Evolutionary conservation across 306 rosid species (phyloP).

Genomic region (Mucuna pruriens): DNA sequence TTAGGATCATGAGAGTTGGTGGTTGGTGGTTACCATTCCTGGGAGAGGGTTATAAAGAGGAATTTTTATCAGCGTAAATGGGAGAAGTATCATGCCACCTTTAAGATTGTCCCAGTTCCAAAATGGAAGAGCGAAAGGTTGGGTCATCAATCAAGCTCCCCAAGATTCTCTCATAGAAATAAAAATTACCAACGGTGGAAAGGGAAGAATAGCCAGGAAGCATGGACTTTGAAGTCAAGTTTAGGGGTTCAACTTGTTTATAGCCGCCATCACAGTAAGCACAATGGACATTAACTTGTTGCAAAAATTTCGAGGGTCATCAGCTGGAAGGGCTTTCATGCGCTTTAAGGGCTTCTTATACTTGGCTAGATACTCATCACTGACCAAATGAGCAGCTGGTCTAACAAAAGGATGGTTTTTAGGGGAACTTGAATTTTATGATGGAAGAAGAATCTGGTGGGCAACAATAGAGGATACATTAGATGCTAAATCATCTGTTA

Average conservation of each 20-base stretch:
- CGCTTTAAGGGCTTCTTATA: slow-evolving; percentile 48
- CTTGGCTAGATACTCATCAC: too few relatives aligned
- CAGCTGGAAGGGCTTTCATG: slow-evolving; percentile 61
- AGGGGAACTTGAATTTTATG: too few relatives aligned
- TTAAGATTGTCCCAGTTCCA: slow-evolving; percentile 74
- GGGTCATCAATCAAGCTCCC: slow-evolving; percentile 62
- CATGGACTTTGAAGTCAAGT: slow-evolving; percentile 58
- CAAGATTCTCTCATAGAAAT: slow-evolving; percentile 63
- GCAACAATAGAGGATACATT: too few relatives aligned
- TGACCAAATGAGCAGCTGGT: slow-evolving; percentile 64
- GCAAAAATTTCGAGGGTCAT: slow-evolving; percentile 69
- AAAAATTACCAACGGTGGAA: slow-evolving; percentile 68
- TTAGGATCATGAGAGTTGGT: slow-evolving; percentile 43
- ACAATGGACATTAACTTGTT: slow-evolving; percentile 65
- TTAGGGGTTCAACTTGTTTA: slow-evolving; percentile 52
- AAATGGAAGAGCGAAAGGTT: slow-evolving; percentile 53
- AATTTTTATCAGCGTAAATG: slow-evolving; percentile 41
- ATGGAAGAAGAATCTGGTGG: too few relatives aligned
- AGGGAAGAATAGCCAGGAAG: slow-evolving; percentile 70
- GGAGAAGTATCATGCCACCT: slow-evolving; percentile 56
- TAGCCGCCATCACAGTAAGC: slow-evolving; percentile 64
- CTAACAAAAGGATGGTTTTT: too few relatives aligned
- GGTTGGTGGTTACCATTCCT: slow-evolving; percentile 58
- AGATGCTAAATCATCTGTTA: too few relatives aligned
- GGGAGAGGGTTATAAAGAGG: slow-evolving; percentile 55